Conservation (phyloP, 805 yeast genomes). For the Jamesozyma rosinii region DNA sequence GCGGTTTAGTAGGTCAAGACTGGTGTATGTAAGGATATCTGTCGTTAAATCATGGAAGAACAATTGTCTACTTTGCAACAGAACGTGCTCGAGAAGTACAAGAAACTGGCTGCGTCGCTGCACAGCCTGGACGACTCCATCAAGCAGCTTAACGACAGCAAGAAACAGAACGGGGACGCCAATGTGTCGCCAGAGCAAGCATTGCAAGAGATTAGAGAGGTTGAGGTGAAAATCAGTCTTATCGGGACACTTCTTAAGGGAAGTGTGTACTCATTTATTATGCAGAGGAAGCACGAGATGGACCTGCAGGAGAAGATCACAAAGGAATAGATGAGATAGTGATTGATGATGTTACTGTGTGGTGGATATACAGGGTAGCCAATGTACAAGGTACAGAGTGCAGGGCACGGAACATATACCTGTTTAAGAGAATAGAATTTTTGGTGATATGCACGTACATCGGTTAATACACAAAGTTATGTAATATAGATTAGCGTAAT, state of each 20-base stretch:
- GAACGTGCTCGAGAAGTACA: constrained; percentile 26
- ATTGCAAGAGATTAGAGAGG: constrained; percentile 43
- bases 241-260: constrained; percentile 61
- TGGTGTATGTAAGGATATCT: neutral
- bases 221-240: constrained; percentile 55
- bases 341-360: too few species aligned
- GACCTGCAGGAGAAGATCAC: neutral
- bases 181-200: constrained; percentile 29
- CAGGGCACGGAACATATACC: too few species aligned
- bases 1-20: neutral
- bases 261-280: constrained; percentile 56
- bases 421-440: too few species aligned
- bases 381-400: too few species aligned
- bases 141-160: constrained; percentile 15
- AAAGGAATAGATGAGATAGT: neutral
- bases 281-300: constrained; percentile 37
- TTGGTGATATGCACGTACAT: too few species aligned
- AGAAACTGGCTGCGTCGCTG: constrained; percentile 20
- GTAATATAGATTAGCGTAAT: too few species aligned
- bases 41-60: constrained; percentile 3
- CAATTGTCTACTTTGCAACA: constrained; percentile 25
- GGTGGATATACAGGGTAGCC: too few species aligned
- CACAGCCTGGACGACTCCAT: constrained; percentile 24
- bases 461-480: too few species aligned
- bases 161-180: constrained; percentile 1